Evolutionary conservation across 306 rosid genomes (phyloP).

Genomic region (Citrullus amarus): DNA sequence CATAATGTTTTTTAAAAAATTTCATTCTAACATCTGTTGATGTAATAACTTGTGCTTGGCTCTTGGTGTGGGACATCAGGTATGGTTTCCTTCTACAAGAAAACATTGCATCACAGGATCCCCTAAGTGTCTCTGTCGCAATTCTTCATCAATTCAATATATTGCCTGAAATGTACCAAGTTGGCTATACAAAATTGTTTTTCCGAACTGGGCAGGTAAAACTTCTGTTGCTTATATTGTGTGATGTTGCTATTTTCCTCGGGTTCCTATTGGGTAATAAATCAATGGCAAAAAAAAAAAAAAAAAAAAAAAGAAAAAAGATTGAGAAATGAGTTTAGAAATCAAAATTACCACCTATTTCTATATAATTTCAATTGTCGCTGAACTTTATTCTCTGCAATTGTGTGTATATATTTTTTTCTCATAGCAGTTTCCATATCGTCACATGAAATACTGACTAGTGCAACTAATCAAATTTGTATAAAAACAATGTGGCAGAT

Average conservation of each 20-base stretch:
- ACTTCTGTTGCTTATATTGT: neutral
- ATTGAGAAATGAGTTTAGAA: neutral
- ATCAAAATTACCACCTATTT: neutral
- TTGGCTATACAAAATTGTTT: conserved; percentile 93
- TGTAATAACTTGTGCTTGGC: neutral
- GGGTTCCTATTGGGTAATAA: neutral
- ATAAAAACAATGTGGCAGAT: conserved; percentile 37
- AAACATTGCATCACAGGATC: conserved; percentile 74
- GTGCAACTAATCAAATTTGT: neutral
- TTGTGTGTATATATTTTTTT: neutral
- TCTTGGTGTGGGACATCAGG: conserved; percentile 29
- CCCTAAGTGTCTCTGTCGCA: conserved; percentile 92
- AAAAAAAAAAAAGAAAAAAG: too few relatives aligned
- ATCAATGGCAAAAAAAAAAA: neutral
- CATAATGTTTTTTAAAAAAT: conserved; percentile 4
- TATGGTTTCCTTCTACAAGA: conserved; percentile 96
- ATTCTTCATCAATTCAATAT: conserved; percentile 97
- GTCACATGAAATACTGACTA: neutral
- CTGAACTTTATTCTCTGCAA: neutral
- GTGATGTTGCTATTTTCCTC: neutral
- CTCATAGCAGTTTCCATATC: neutral
- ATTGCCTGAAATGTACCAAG: conserved; percentile 97
- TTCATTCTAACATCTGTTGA: neutral
- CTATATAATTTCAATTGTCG: neutral
- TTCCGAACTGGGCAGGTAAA: conserved; percentile 98